Percentiles rank a stretch among this genome's conserved stretches.
These are phyloP conservation scores for Grosmannia clavigera DNA, from an alignment of 2,329 filamentous ascomycete genomes.

Conservation along the genomic window DNA sequence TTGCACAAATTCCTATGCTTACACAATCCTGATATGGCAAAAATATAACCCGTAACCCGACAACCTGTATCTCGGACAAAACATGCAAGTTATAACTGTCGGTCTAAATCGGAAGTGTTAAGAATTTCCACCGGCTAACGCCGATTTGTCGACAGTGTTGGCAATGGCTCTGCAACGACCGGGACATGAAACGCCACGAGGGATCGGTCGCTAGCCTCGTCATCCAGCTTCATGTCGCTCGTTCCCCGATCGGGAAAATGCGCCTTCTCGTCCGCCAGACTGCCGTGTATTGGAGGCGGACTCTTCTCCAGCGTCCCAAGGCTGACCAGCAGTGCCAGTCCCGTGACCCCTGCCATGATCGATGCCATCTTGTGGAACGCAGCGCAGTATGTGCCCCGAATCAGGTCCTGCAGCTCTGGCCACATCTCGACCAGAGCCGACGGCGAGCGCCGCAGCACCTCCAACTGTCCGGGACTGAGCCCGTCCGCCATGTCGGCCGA, in stretches of 20 bases:
- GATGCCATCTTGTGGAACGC: slow-evolving; percentile 12
- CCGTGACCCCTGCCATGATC: slow-evolving; percentile 10
- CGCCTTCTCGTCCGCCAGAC: slow-evolving; percentile 4
- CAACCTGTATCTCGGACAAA: too few relatives aligned
- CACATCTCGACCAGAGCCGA: slow-evolving; percentile 11
- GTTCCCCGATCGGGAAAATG: not conserved
- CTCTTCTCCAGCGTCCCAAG: slow-evolving; percentile 11
- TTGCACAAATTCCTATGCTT: not conserved
- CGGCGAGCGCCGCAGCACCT: slow-evolving; percentile 13
- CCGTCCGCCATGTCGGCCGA: not conserved
- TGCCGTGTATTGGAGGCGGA: slow-evolving; percentile 12
- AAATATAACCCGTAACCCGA: too few relatives aligned
- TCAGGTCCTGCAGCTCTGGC: slow-evolving; percentile 9
- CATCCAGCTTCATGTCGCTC: slow-evolving; percentile 8
- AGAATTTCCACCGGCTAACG: not conserved
- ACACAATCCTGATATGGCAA: not conserved
- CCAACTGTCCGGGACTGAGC: slow-evolving; percentile 10
- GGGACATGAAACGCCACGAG: slow-evolving; percentile 1
- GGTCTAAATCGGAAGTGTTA: too few relatives aligned
- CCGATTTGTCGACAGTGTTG: not conserved
- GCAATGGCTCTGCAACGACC: not conserved
- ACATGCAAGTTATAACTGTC: too few relatives aligned
- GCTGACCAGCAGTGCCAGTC: slow-evolving; percentile 10
- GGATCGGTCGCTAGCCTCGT: slow-evolving; percentile 9
- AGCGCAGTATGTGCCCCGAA: slow-evolving; percentile 8